Conservation (phyloP, 208 protist species). For the Perkinsela sp. region DNA sequence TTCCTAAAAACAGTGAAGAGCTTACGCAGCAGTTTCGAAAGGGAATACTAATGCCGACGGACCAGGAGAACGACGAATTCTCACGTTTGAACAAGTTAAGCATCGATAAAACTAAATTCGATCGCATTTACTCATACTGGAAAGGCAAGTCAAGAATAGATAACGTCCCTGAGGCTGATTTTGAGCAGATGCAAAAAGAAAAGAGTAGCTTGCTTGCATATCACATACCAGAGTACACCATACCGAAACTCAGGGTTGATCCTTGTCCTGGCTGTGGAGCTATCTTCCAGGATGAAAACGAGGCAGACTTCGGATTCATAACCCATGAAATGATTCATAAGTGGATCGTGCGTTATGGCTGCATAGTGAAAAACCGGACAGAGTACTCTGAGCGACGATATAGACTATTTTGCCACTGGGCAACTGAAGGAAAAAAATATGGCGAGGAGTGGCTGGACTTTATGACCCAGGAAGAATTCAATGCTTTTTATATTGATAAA, state of each 20-base stretch:
- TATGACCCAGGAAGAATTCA: conserved; percentile 69
- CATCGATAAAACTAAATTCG: conserved; percentile 29
- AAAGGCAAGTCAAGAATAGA: conserved; percentile 52
- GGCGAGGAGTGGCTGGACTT: conserved; percentile 71
- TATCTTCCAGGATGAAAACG: conserved; percentile 30
- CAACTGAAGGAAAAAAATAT: conserved; percentile 50
- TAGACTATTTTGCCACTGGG: conserved; percentile 53
- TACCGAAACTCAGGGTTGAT: conserved; percentile 42
- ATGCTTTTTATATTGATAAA: conserved; percentile 43
- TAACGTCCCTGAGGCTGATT: conserved; percentile 16
- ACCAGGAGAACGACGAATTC: conserved; percentile 57
- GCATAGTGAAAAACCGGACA: conserved; percentile 13
- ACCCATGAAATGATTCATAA: conserved; percentile 27
- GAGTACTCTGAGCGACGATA: conserved; percentile 59
- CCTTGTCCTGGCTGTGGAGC: conserved; percentile 53
- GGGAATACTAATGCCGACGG: conserved; percentile 30
- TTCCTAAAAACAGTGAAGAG: neutral
- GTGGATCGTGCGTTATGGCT: conserved; percentile 19
- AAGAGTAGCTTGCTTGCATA: conserved; percentile 51
- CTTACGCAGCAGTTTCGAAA: conserved; percentile 30
- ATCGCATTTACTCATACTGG: conserved; percentile 53
- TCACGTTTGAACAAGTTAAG: conserved; percentile 37
- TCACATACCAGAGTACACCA: conserved; percentile 15
- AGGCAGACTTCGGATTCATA: conserved; percentile 42
- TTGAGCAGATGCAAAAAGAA: conserved; percentile 20